These are phyloP conservation scores for Candida andamanensis DNA, from an alignment of 805 yeast genomes.

Conservation along the genomic window DNA sequence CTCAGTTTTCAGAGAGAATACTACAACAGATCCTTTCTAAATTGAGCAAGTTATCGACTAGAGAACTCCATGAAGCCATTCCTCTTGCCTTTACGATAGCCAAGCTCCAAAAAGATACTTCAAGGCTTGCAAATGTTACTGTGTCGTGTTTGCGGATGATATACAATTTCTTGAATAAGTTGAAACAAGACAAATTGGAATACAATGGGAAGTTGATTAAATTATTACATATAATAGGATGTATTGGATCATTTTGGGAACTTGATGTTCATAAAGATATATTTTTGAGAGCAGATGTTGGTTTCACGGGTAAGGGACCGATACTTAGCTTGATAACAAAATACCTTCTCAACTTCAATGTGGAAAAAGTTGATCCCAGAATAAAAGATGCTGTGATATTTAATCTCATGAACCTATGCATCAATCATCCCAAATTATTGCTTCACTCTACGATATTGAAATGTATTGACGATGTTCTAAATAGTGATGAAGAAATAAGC, in stretches of 20 bases:
- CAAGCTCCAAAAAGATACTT: slow-evolving; percentile 38
- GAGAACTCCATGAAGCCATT: slow-evolving; percentile 68
- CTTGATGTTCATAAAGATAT: slow-evolving; percentile 42
- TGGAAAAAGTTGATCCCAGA: slow-evolving; percentile 19
- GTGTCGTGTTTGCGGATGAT: slow-evolving; percentile 53
- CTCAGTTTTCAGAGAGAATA: background rate
- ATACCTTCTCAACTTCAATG: slow-evolving; percentile 52
- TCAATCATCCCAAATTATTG: slow-evolving; percentile 62
- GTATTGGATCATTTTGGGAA: slow-evolving; percentile 66
- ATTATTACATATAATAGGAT: slow-evolving; percentile 59
- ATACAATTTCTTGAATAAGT: slow-evolving; percentile 37
- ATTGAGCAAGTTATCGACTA: slow-evolving; percentile 54
- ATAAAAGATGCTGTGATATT: slow-evolving; percentile 50
- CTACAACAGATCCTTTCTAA: slow-evolving; percentile 13
- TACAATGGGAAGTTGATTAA: slow-evolving; percentile 48
- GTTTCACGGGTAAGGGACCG: slow-evolving; percentile 48
- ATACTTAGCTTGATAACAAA: slow-evolving; percentile 55
- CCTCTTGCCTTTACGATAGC: slow-evolving; percentile 63
- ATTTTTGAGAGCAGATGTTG: slow-evolving; percentile 36
- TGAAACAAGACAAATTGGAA: slow-evolving; percentile 10
- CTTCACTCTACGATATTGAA: slow-evolving; percentile 49
- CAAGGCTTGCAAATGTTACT: slow-evolving; percentile 56
- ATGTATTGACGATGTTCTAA: slow-evolving; percentile 49
- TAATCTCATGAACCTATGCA: slow-evolving; percentile 55
- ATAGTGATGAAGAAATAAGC: slow-evolving; percentile 16